Percentiles rank a stretch among this genome's conserved stretches.
Conservation (phyloP, 1,284 basidiomycete species). For the Trametes versicolor region DNA sequence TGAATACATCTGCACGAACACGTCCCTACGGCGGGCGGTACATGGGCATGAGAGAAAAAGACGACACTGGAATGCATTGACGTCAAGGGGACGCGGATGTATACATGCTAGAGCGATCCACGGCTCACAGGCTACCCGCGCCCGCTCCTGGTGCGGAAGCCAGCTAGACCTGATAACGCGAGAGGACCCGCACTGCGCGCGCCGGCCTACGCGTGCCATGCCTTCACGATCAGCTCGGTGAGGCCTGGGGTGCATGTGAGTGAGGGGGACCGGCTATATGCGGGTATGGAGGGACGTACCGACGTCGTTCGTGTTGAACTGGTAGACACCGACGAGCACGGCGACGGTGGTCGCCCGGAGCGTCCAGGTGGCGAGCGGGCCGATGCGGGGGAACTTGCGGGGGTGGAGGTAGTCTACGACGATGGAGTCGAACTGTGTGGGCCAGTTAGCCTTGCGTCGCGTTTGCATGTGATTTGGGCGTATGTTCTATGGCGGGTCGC, state of each 20-base stretch:
- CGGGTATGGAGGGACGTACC: slow-evolving; percentile 59
- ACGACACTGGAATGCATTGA: slow-evolving; percentile 22
- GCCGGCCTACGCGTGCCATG: slow-evolving; percentile 41
- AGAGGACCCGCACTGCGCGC: background rate
- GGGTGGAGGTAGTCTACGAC: slow-evolving; percentile 93
- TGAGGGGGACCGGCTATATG: slow-evolving; percentile 12
- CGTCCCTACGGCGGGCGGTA: background rate
- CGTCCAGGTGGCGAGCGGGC: slow-evolving; percentile 76
- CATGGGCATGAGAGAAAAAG: slow-evolving; percentile 4
- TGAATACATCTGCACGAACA: slow-evolving; percentile 2
- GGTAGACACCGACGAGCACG: slow-evolving; percentile 93
- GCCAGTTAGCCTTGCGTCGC: slow-evolving; percentile 11
- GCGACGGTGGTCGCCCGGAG: slow-evolving; percentile 84
- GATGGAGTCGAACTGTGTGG: slow-evolving; percentile 71
- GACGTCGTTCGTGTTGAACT: slow-evolving; percentile 98
- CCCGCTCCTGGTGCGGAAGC: slow-evolving; percentile 5
- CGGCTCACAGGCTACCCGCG: slow-evolving; percentile 14
- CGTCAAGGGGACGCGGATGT: slow-evolving; percentile 12
- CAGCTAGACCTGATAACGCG: background rate
- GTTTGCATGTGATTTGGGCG: slow-evolving; percentile 27
- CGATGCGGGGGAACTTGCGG: slow-evolving; percentile 91
- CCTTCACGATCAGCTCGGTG: slow-evolving; percentile 46
- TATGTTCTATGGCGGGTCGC: background rate
- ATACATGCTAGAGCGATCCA: slow-evolving; percentile 21
- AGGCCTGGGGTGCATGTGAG: slow-evolving; percentile 36